Percentiles rank a stretch among this genome's conserved stretches.
phyloP scores from a whole-genome alignment of 1,139 yeast genomes.

The Spathaspora jeffriesii region DNA sequence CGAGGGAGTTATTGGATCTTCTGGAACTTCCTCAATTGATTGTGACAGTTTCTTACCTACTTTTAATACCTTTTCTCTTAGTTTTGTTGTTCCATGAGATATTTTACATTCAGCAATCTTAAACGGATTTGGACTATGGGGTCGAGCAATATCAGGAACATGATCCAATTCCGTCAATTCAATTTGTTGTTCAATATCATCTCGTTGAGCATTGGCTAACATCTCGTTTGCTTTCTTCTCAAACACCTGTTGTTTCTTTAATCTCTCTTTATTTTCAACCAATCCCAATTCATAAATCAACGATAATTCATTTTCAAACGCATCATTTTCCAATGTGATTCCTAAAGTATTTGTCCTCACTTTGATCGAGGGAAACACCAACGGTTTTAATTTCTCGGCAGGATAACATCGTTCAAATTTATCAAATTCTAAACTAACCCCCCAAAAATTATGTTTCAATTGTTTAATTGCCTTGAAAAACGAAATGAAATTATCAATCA shows the following conservation, averaged over 20 bases:
- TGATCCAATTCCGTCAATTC: conserved; percentile 10
- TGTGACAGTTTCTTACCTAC: not conserved
- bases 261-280: conserved; percentile 36
- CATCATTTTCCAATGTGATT: conserved; percentile 39
- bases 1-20: not conserved
- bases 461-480: conserved; percentile 61
- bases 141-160: not conserved
- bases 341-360: conserved; percentile 35
- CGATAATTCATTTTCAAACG: conserved; percentile 42
- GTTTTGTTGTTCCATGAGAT: not conserved
- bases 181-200: conserved; percentile 19
- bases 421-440: conserved; percentile 34
- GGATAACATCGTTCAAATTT: conserved; percentile 41
- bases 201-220: conserved; percentile 12
- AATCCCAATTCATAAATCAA: conserved; percentile 39
- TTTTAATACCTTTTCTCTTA: conserved; percentile 7
- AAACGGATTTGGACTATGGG: conserved; percentile 2
- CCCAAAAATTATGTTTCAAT: conserved; percentile 49
- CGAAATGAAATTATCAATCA: conserved; percentile 66
- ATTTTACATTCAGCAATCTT: not conserved
- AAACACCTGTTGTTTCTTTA: conserved; percentile 29
- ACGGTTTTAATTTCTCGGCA: conserved; percentile 23
- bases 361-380: conserved; percentile 30
- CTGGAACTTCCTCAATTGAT: conserved; percentile 2
- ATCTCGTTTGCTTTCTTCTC: conserved; percentile 26